Conservation (phyloP, 352 stramenopile species). For the Globisporangium splendens region DNA sequence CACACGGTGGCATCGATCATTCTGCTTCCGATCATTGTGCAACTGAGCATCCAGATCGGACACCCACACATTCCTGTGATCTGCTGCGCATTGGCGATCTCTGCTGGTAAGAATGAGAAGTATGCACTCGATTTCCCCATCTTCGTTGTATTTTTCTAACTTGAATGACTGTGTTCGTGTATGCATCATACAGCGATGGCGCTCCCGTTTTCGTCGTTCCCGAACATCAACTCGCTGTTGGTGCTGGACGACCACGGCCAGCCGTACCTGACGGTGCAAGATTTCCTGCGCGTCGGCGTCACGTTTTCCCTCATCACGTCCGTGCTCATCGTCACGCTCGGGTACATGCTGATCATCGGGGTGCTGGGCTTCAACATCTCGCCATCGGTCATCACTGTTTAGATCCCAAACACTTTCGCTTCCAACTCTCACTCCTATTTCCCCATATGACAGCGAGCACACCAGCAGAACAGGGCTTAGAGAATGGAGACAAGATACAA, state of each 20-base stretch:
- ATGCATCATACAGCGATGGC: constrained; percentile 66
- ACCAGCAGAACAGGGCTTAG: too few relatives aligned
- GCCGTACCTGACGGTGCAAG: constrained; percentile 82
- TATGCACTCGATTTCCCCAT: neutral
- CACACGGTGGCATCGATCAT: constrained; percentile 92
- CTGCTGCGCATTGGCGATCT: constrained; percentile 83
- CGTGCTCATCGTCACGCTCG: constrained; percentile 81
- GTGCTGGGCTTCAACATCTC: constrained; percentile 80
- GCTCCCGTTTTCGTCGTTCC: constrained; percentile 90
- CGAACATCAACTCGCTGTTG: constrained; percentile 91
- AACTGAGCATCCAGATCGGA: constrained; percentile 85
- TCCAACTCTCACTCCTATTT: too few relatives aligned
- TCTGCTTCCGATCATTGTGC: constrained; percentile 89
- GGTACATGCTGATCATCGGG: constrained; percentile 78
- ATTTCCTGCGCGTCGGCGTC: constrained; percentile 85
- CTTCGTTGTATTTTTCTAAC: neutral
- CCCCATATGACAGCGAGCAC: neutral
- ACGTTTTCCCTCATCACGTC: constrained; percentile 84
- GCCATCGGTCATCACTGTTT: constrained; percentile 23
- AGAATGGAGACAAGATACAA: too few relatives aligned
- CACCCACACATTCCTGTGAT: constrained; percentile 86
- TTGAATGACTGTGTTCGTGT: constrained; percentile 6
- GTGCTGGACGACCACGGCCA: constrained; percentile 88
- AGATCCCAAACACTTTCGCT: neutral
- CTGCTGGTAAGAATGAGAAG: constrained; percentile 49